phyloP scores from a whole-genome alignment of 441 rosid species.

The Francoa sonchifolia region DNA sequence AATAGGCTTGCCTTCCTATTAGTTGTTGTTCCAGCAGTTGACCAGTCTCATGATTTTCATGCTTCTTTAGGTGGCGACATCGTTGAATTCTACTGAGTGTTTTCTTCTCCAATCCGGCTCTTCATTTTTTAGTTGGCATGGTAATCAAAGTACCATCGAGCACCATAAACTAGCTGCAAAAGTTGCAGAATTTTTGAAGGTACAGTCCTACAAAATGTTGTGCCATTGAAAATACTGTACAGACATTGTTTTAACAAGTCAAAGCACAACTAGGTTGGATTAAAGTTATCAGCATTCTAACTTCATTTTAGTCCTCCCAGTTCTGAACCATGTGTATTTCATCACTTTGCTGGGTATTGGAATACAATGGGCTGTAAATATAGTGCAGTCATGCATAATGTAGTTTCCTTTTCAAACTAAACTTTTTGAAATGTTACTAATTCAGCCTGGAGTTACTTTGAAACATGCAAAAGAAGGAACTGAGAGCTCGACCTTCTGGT shows the following conservation, averaged over 20 bases:
- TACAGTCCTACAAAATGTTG: slow-evolving; percentile 10
- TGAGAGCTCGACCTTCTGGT: slow-evolving; percentile 96
- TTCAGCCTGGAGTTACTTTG: slow-evolving; percentile 76
- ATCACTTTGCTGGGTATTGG: neutral
- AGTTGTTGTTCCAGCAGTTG: slow-evolving; percentile 3
- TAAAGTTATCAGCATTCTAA: too few relatives aligned
- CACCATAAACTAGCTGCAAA: slow-evolving; percentile 74
- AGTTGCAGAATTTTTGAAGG: slow-evolving; percentile 88
- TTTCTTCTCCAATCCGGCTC: slow-evolving; percentile 98
- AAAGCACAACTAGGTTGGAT: too few relatives aligned
- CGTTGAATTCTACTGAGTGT: slow-evolving; percentile 73
- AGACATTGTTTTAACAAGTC: neutral
- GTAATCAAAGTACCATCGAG: slow-evolving; percentile 83
- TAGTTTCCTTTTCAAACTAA: too few relatives aligned
- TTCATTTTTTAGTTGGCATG: slow-evolving; percentile 83
- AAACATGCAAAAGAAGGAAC: slow-evolving; percentile 99
- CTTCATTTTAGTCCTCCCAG: too few relatives aligned
- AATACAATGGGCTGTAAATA: neutral
- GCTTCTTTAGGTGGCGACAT: slow-evolving; percentile 65
- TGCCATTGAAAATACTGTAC: neutral
- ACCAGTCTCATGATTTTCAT: neutral
- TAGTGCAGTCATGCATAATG: neutral
- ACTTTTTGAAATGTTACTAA: too few relatives aligned
- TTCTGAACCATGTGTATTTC: too few relatives aligned
- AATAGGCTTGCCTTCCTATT: too few relatives aligned